These are phyloP conservation scores for Trametes cingulata DNA, from an alignment of 768 basidiomycete genomes.

Conservation along the genomic window DNA sequence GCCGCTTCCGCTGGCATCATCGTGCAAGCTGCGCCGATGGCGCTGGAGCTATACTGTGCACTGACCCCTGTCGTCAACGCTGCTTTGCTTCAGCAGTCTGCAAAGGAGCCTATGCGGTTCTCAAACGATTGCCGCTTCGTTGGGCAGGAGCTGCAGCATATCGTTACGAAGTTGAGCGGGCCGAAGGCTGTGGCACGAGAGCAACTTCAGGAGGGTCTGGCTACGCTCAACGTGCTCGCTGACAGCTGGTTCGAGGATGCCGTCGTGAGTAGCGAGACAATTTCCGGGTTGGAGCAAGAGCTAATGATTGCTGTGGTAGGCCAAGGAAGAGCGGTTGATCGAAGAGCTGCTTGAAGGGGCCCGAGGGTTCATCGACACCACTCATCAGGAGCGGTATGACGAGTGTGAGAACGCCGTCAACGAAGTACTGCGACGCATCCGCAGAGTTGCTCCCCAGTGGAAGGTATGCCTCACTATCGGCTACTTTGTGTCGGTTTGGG, in stretches of 20 bases:
- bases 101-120: constrained; percentile 66
- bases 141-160: constrained; percentile 48
- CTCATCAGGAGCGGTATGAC: constrained; percentile 73
- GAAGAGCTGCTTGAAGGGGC: constrained; percentile 53
- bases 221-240: constrained; percentile 53
- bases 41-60: constrained; percentile 79
- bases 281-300: neutral
- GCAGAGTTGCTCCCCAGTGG: constrained; percentile 61
- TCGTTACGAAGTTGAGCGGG: constrained; percentile 26
- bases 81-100: constrained; percentile 43
- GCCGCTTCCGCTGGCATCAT: constrained; percentile 51
- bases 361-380: constrained; percentile 67
- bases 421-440: constrained; percentile 62
- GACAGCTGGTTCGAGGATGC: constrained; percentile 73
- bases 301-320: constrained; percentile 38
- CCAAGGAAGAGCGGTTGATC: constrained; percentile 46
- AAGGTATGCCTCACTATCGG: constrained; percentile 56
- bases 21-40: constrained; percentile 58
- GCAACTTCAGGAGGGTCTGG: constrained; percentile 52
- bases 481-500: neutral
- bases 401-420: constrained; percentile 72
- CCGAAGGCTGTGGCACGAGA: constrained; percentile 37
- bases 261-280: constrained; percentile 50
- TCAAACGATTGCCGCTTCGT: constrained; percentile 83
- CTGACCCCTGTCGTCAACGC: constrained; percentile 69